Base-by-base conservation (phyloP, 228 moss, liverwort and hornwort genomes). In the Sphagnum magellanicum region DNA sequence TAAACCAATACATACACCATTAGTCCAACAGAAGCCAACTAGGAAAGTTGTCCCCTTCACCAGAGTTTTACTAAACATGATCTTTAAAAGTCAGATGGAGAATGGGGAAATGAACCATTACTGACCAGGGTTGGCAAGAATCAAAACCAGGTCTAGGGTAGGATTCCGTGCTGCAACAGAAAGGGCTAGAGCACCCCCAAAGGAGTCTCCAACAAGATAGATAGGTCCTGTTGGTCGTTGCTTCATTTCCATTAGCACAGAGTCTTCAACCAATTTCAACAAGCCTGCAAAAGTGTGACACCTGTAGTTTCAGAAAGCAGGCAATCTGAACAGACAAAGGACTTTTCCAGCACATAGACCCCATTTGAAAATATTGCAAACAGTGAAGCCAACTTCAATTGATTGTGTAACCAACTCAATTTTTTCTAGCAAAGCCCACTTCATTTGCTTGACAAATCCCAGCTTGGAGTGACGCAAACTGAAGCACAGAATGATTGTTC, bases 141-240 rank as follows among this genome's bases (percentile, higher is more conserved):
- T 71, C 59, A 93, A 77, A 63, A 97, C 71, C 14, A 97, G 68
- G 55, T 97, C 91, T 32, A 90, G 68, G 17, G 81, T 63, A 11
- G 88, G 83, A 67, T 93, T 88, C 50, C 88, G 84, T 13, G 93
- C 93, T 61, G 97, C 97, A 74, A 91, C 71, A 6, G 91, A 77
- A 7, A 97, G 72, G 51, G 84, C 91, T 67, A 93, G 63, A 12
- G 84, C 83, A 17, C 87, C 85, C 63, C 97, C 93, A 52, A 97
- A 81, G 6, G 90, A 88, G 69, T 93, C 93, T n/a, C 80, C 97
- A n/a, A 93, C 69, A 10, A 93, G 12, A 71, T 93, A 97, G 11
- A 91, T 77, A 17, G 93, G 97, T 51, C 74, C 73, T 61, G 4
- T 5, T 46, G 87, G 84, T 6, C 88, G 83, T 15, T 79, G 81